Evolutionary conservation across 257 asterid genomes (phyloP), one percentile per base, ranked within the genome.

Genomic region (Scutellaria baicalensis): DNA sequence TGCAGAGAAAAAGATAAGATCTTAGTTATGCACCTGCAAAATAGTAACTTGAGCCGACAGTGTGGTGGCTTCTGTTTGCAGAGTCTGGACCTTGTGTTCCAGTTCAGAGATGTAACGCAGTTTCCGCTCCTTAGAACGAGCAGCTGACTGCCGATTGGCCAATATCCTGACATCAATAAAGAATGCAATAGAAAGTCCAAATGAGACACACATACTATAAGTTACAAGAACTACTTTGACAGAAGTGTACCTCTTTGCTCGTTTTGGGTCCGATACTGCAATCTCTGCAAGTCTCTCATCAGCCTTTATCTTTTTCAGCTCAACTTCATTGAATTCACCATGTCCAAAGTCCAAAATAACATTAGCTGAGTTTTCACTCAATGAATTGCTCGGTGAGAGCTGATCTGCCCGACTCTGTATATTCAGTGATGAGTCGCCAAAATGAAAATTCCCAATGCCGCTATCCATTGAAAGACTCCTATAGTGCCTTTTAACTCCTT

Each of bases 121-220:
- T 81, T 90, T 93, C 51, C 96, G 77, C 82, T 93, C 98, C 85
- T 93, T 93, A 44, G 98, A 93, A 64, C 97, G 95, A 78, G 97
- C 98, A 75, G 97, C 97, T 49, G 98, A 93, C 58, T 86, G 96
- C 57, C 98, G 91, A 74, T 88, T 93, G 18, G 97, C 95, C 84
- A 93, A 77, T 79, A 93, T 89, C 83, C 98, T 93, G 84, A 51
- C 8, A 68, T 47, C 54, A 59, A 73, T n/a, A 66, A 52, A 10
- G 17, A 68, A 66, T 35, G n/a, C 27, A 49, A 40, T 62, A 42
- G 21, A 47, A n/a, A n/a, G 35, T 48, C 43, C 45, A 18, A 10
- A 50, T 20, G 31, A 13, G 18, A 38, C 65, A 59, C 23, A 59
- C 50, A 45, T 40, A 16, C 54, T 20, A 44, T 23, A 2, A 6